phyloP scores from a whole-genome alignment of 495 filamentous ascomycete species.

The Achaetomiella virescens region DNA sequence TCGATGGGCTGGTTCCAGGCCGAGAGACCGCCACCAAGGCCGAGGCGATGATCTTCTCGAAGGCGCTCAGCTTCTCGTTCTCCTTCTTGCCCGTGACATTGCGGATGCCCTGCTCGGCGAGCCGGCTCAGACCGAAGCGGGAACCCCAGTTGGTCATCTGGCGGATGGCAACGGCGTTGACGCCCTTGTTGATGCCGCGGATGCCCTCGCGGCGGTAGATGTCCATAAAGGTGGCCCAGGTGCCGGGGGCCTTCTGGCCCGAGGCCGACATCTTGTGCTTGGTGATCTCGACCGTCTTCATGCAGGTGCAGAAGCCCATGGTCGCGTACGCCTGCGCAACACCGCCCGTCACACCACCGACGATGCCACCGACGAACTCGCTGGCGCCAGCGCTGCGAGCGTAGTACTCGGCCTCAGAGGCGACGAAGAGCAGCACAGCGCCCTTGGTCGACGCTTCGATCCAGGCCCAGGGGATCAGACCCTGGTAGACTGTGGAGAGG shows the following conservation, averaged over 20 bases:
- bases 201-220: constrained; percentile 95
- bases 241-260: constrained; percentile 78
- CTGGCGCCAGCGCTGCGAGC: constrained; percentile 72
- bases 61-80: constrained; percentile 62
- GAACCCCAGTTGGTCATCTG: constrained; percentile 99
- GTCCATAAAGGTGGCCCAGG: constrained; percentile 90
- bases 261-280: constrained; percentile 86
- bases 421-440: constrained; percentile 97
- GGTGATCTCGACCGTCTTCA: constrained; percentile 99
- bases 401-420: constrained; percentile 94
- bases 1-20: constrained; percentile 99
- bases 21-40: constrained; percentile 85
- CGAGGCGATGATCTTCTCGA: constrained; percentile 86
- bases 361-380: constrained; percentile 82
- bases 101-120: constrained; percentile 86
- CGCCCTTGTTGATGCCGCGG: constrained; percentile 92
- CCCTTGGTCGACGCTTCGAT: constrained; percentile 99
- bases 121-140: constrained; percentile 83
- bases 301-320: constrained; percentile 99
- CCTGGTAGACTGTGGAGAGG: constrained; percentile 78
- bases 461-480: constrained; percentile 99
- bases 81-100: constrained; percentile 73
- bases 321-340: constrained; percentile 97
- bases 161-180: constrained; percentile 95
- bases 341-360: constrained; percentile 88